A percentile compares a stretch with the other conserved stretches of the same genome.
Conservation (phyloP, 176 grass and related monocot species). For the Triticum dicoccoides region DNA sequence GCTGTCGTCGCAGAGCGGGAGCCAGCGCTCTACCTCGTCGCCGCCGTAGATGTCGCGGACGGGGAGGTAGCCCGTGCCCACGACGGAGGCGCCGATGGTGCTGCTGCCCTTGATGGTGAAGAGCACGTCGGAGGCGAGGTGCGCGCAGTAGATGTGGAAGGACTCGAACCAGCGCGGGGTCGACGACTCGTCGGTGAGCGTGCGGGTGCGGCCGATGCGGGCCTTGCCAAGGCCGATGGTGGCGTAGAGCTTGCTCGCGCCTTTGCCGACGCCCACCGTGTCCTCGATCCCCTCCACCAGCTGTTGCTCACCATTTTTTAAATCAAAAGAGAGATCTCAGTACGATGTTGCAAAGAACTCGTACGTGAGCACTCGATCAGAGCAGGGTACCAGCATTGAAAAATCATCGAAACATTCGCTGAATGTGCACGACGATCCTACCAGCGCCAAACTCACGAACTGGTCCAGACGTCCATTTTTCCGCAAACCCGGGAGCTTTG, state of each 20-base stretch:
- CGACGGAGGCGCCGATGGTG: constrained; percentile 41
- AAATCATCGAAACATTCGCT: neutral
- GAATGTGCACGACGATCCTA: too few relatives aligned
- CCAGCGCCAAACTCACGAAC: too few relatives aligned
- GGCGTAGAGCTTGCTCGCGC: constrained; percentile 44
- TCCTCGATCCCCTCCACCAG: constrained; percentile 64
- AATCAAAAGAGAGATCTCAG: neutral
- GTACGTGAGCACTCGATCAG: neutral
- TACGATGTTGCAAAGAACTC: neutral
- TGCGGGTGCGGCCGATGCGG: constrained; percentile 58
- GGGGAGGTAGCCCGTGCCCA: constrained; percentile 52
- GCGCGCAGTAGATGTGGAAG: constrained; percentile 78
- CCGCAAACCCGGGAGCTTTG: too few relatives aligned
- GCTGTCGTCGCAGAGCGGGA: constrained; percentile 29
- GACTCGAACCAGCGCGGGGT: constrained; percentile 55
- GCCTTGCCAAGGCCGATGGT: constrained; percentile 54
- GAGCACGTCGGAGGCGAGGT: constrained; percentile 57
- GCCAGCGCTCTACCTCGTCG: constrained; percentile 41
- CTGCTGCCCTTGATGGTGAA: constrained; percentile 52
- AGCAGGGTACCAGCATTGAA: neutral
- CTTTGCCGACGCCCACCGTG: constrained; percentile 61
- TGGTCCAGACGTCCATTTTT: too few relatives aligned
- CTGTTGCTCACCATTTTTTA: neutral
- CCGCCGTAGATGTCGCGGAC: constrained; percentile 39
- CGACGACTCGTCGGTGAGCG: constrained; percentile 33